Conservation (phyloP, 169 alveolate species). For the Cytauxzoon felis region DNA sequence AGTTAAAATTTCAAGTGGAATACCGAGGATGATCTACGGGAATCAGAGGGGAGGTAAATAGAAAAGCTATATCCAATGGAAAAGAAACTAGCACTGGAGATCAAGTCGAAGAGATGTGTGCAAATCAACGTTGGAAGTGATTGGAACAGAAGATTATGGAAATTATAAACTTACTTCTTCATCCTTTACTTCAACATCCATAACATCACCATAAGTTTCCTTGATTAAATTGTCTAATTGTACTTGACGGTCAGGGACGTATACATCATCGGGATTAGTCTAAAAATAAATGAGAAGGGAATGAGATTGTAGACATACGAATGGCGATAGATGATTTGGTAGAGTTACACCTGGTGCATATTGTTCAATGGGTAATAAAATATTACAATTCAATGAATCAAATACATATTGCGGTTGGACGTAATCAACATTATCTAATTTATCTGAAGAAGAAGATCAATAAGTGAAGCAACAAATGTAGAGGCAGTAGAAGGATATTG, state of each 20-base stretch:
- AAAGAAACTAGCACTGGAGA: no score
- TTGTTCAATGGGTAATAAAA: conserved; percentile 81
- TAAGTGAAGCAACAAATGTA: no score
- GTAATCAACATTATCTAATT: conserved; percentile 60
- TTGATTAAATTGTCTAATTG: conserved; percentile 49
- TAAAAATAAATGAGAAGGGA: background rate
- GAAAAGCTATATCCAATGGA: no score
- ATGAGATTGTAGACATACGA: conserved; percentile 46
- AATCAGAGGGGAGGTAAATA: no score
- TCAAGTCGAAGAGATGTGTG: no score
- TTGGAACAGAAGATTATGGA: no score
- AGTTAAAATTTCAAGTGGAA: no score
- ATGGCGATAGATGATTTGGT: conserved; percentile 96
- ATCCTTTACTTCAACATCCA: conserved; percentile 4
- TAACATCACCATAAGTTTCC: conserved; percentile 16
- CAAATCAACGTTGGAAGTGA: no score
- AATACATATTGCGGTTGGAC: conserved; percentile 94
- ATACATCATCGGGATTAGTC: conserved; percentile 22
- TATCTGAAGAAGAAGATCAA: conserved; percentile 43
- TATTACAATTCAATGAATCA: conserved; percentile 85
- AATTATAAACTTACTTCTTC: conserved; percentile 17
- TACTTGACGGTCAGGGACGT: conserved; percentile 46
- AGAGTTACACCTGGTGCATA: conserved; percentile 87
- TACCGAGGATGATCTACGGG: no score
- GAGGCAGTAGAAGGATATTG: no score